A percentile compares a stretch with the other conserved stretches of the same genome.
Evolutionary conservation across 2,329 filamentous ascomycete species (phyloP).

Genomic region (Madurella mycetomatis): DNA sequence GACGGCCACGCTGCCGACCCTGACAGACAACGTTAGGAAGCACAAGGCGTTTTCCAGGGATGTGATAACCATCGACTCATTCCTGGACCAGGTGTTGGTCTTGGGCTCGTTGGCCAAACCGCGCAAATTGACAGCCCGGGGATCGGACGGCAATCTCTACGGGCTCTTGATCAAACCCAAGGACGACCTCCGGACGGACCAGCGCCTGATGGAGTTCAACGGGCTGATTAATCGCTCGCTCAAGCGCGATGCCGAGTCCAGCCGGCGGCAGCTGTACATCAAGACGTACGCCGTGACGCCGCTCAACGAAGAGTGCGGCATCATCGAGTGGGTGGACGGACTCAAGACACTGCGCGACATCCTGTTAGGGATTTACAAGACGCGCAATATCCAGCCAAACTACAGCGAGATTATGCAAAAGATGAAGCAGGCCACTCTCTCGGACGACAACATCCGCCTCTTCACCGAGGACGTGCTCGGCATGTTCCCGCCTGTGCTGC

Average conservation of each 20-base stretch:
- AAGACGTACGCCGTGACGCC: conserved; percentile 96
- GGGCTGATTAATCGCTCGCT: conserved; percentile 94
- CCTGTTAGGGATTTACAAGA: conserved; percentile 70
- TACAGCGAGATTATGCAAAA: conserved; percentile 61
- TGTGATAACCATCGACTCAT: conserved; percentile 73
- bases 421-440: conserved; percentile 59
- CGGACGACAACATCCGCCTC: conserved; percentile 57
- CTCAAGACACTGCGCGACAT: conserved; percentile 93
- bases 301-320: conserved; percentile 93
- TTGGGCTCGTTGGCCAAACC: conserved; percentile 90
- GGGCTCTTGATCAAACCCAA: conserved; percentile 95
- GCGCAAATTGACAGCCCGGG: conserved; percentile 79
- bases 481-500: conserved; percentile 76
- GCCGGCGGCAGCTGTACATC: conserved; percentile 86
- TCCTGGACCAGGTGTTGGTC: conserved; percentile 84
- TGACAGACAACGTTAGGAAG: conserved; percentile 65
- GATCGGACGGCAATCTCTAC: conserved; percentile 84
- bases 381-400: conserved; percentile 66
- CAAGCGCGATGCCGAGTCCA: conserved; percentile 86
- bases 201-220: conserved; percentile 99
- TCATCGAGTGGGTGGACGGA: conserved; percentile 98
- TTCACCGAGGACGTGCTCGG: conserved; percentile 64
- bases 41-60: conserved; percentile 87
- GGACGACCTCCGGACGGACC: conserved; percentile 94
- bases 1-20: conserved; percentile 72